phyloP scores from a whole-genome alignment of 2,329 filamentous ascomycete species.

The Xylaria sp. region DNA sequence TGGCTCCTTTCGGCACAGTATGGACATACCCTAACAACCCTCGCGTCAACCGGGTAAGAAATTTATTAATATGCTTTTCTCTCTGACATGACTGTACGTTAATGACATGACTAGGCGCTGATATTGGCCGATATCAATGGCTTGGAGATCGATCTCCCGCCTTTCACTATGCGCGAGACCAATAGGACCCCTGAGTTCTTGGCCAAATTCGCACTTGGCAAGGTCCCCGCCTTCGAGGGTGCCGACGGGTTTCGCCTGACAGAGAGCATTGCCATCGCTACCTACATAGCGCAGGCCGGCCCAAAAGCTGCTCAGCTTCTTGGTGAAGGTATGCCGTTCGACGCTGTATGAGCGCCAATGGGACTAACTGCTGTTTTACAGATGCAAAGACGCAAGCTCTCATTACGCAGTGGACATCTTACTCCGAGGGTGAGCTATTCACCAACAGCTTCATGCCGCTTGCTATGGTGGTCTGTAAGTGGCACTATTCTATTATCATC shows the following conservation, averaged over 20 bases:
- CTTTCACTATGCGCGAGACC: constrained; percentile 56
- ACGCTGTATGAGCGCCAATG: neutral
- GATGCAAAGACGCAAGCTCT: constrained; percentile 55
- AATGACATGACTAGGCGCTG: constrained; percentile 46
- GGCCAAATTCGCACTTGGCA: constrained; percentile 63
- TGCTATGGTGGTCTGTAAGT: constrained; percentile 33
- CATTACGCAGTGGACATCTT: constrained; percentile 60
- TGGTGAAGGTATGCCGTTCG: constrained; percentile 46
- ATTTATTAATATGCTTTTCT: neutral
- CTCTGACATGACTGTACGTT: constrained; percentile 10
- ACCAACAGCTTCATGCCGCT: constrained; percentile 15
- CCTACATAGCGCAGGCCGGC: constrained; percentile 59
- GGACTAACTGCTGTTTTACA: constrained; percentile 16
- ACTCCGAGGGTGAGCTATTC: constrained; percentile 53
- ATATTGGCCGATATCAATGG: constrained; percentile 55
- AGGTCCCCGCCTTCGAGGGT: constrained; percentile 61
- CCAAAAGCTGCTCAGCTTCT: constrained; percentile 58
- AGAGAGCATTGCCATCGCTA: constrained; percentile 61
- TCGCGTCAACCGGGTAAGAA: constrained; percentile 53
- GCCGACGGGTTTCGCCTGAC: constrained; percentile 59
- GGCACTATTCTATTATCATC: neutral
- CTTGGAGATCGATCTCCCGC: constrained; percentile 50
- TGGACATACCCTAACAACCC: constrained; percentile 54
- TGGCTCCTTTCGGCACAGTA: constrained; percentile 56
- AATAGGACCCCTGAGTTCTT: constrained; percentile 60